Evolutionary conservation across 805 yeast genomes (phyloP).

Genomic region (Kodamaea neixiangensis): DNA sequence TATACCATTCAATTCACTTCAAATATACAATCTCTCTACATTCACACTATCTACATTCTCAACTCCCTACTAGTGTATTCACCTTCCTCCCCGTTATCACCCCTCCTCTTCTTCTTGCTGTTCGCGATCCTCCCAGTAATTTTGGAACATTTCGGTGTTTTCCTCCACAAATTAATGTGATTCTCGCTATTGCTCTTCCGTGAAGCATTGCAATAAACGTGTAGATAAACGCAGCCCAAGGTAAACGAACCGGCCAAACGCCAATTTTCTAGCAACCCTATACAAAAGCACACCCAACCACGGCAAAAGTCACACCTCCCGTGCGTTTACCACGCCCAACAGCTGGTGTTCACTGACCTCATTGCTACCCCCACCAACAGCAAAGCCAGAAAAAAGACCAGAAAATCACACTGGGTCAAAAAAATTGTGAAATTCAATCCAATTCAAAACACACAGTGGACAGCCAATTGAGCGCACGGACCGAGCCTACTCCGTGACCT

Average conservation of each 20-base stretch:
- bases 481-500: neutral
- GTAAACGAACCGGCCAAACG: too few species aligned
- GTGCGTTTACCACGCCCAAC: too few species aligned
- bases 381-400: neutral
- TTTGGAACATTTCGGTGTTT: neutral
- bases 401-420: neutral
- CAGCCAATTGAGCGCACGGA: neutral
- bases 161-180: neutral
- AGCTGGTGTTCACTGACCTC: too few species aligned
- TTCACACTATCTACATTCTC: too few species aligned
- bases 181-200: neutral
- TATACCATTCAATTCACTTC: too few species aligned
- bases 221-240: too few species aligned
- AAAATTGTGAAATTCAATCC: neutral
- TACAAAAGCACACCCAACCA: too few species aligned
- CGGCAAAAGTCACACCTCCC: neutral
- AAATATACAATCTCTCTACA: too few species aligned
- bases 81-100: too few species aligned
- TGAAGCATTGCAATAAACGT: too few species aligned
- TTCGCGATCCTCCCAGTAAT: neutral
- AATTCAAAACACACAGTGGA: neutral
- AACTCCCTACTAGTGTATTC: too few species aligned
- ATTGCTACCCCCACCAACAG: neutral
- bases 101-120: neutral
- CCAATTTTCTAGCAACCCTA: too few species aligned